Conservation (phyloP, 1,139 yeast genomes). For the Blastobotrys buckinghamii region DNA sequence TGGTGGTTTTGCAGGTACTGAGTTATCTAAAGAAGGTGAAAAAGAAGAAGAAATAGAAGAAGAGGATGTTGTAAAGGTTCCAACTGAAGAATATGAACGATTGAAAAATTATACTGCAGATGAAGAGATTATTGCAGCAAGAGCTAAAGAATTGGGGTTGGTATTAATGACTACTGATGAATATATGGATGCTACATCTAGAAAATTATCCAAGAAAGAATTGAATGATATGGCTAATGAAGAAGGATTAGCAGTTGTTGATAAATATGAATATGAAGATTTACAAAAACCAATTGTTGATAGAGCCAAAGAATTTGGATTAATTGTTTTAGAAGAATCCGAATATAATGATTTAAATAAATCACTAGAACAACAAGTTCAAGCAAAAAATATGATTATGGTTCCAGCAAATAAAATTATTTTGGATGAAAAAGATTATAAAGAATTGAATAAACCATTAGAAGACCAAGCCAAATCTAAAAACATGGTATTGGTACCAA, state of each 20-base stretch:
- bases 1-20: too few species aligned
- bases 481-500: conserved; percentile 24
- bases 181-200: conserved; percentile 7
- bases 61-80: conserved; percentile 15
- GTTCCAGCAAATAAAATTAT: conserved; percentile 18
- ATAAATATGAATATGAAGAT: conserved; percentile 15
- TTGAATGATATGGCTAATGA: conserved; percentile 5
- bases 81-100: conserved; percentile 15
- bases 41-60: conserved; percentile 3
- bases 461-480: conserved; percentile 18
- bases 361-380: conserved; percentile 19
- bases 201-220: conserved; percentile 9
- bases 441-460: conserved; percentile 18
- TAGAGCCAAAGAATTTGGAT: conserved; percentile 23
- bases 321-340: conserved; percentile 22
- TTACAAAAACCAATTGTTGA: conserved; percentile 13
- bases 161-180: conserved; percentile 24
- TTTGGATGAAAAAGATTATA: conserved; percentile 12
- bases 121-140: conserved; percentile 20
- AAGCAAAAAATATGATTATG: conserved; percentile 18
- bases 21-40: not conserved
- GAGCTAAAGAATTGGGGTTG: conserved; percentile 28
- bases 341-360: conserved; percentile 27
- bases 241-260: conserved; percentile 21
- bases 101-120: conserved; percentile 17